phyloP scores from a whole-genome alignment of 345 rosid species.

The Excoecaria agallocha region DNA sequence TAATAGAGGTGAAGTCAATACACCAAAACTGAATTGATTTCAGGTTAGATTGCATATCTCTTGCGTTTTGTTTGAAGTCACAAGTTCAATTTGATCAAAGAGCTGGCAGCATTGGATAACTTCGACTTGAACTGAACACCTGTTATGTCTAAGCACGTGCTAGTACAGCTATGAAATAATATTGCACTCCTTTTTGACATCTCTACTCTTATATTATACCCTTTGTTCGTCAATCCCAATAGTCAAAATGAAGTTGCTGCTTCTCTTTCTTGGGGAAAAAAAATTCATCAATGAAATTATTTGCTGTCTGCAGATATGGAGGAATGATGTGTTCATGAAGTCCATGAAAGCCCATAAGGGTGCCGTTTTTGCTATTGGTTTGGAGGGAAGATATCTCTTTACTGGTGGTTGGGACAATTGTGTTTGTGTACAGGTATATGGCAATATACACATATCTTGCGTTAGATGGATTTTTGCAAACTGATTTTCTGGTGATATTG shows the following conservation, averaged over 20 bases:
- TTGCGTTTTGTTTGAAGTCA: not conserved
- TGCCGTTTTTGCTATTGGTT: constrained; percentile 52
- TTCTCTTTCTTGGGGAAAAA: not conserved
- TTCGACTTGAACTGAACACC: not conserved
- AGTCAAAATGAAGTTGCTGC: not conserved
- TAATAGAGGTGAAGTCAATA: not conserved
- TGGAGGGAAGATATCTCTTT: constrained; percentile 66
- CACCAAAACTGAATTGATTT: not conserved
- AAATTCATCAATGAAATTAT: constrained; percentile 7
- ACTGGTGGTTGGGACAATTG: constrained; percentile 90
- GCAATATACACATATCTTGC: not conserved
- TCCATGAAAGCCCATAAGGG: constrained; percentile 51
- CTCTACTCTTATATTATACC: not conserved
- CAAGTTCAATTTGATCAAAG: not conserved
- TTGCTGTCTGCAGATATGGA: constrained; percentile 59
- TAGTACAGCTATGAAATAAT: not conserved
- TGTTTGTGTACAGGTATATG: constrained; percentile 57
- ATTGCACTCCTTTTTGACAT: not conserved
- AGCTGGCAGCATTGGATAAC: not conserved
- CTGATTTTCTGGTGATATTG: not conserved
- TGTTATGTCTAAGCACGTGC: not conserved
- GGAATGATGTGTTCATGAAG: constrained; percentile 55
- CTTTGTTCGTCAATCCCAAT: not conserved
- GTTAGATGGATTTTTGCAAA: not conserved
- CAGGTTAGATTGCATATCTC: not conserved